phyloP scores from a whole-genome alignment of 2,329 filamentous ascomycete genomes.

The Botrytis fabae region DNA sequence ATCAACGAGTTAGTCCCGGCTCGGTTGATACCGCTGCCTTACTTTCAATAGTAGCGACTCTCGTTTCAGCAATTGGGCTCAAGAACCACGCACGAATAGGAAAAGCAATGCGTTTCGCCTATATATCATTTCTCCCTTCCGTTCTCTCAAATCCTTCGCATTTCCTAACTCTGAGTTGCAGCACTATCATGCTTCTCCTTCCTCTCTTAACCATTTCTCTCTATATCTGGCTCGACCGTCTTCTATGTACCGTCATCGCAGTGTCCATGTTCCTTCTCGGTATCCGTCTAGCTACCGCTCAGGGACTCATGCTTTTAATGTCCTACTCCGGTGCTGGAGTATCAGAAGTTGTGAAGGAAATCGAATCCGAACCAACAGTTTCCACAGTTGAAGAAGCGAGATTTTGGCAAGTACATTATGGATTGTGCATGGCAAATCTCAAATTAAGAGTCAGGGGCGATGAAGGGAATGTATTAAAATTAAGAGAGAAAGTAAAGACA shows the following conservation, averaged over 20 bases:
- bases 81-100: constrained; percentile 92
- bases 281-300: constrained; percentile 75
- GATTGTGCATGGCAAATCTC: constrained; percentile 91
- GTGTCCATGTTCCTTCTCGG: constrained; percentile 87
- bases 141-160: constrained; percentile 95
- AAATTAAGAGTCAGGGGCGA: constrained; percentile 68
- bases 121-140: constrained; percentile 77
- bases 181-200: constrained; percentile 74
- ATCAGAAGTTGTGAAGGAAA: constrained; percentile 73
- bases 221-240: constrained; percentile 79
- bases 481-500: constrained; percentile 74
- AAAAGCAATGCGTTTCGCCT: constrained; percentile 83
- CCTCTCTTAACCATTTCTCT: constrained; percentile 79
- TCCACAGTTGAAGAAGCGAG: constrained; percentile 81
- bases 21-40: constrained; percentile 79
- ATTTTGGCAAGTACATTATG: constrained; percentile 99
- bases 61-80: constrained; percentile 82
- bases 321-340: constrained; percentile 58
- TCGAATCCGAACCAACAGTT: constrained; percentile 77
- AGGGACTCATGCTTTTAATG: constrained; percentile 96
- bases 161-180: constrained; percentile 88
- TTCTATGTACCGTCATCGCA: constrained; percentile 79
- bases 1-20: constrained; percentile 70
- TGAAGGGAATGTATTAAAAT: constrained; percentile 68
- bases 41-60: constrained; percentile 77